Evolutionary conservation across 2,329 filamentous ascomycete species (phyloP).

Genomic region (Mariannaea sp.): DNA sequence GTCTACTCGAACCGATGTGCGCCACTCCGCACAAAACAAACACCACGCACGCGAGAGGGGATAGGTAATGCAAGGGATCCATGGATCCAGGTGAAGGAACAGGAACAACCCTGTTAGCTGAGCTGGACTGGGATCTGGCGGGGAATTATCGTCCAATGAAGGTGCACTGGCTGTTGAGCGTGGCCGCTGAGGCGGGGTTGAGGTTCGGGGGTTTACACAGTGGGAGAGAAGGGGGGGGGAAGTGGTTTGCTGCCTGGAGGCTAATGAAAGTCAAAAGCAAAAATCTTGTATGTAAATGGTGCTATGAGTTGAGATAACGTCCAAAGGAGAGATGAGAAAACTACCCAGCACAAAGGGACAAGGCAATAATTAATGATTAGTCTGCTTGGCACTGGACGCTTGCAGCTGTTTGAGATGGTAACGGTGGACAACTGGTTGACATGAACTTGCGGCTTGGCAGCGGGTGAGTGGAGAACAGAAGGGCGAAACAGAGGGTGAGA

Average conservation of each 20-base stretch:
- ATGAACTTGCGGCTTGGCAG: neutral
- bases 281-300: neutral
- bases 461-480: neutral
- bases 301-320: constrained; percentile 4
- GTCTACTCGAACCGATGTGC: no score
- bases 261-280: constrained; percentile 11
- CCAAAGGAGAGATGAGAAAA: neutral
- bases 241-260: constrained; percentile 4
- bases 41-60: no score
- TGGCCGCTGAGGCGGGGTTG: neutral
- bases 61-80: no score
- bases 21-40: no score
- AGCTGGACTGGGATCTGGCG: neutral
- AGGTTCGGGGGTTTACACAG: no score
- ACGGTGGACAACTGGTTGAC: no score
- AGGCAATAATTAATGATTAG: no score
- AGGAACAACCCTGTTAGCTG: constrained; percentile 9
- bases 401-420: no score
- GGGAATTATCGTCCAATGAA: constrained; percentile 15
- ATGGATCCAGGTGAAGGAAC: no score
- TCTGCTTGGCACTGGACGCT: no score
- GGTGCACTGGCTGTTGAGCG: neutral
- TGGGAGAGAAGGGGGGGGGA: neutral
- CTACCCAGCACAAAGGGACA: no score
- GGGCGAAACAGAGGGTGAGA: no score